These are phyloP conservation scores for Rosa hybrid DNA, from an alignment of 331 rosid genomes.

Conservation along the genomic window DNA sequence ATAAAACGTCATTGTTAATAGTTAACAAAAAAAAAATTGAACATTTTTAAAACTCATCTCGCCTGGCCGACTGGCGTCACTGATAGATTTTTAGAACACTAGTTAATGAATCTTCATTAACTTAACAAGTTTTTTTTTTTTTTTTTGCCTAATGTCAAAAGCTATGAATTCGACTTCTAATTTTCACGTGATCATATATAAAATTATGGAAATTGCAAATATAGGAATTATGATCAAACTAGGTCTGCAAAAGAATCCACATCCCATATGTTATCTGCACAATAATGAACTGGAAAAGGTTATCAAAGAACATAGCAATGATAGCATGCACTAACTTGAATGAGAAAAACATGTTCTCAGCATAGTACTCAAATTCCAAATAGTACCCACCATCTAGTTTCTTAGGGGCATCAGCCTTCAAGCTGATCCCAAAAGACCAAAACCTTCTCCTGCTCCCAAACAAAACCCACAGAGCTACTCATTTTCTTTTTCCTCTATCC, in stretches of 20 bases:
- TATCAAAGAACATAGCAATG: not conserved
- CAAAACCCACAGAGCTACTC: not conserved
- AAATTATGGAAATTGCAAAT: not conserved
- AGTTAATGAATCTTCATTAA: not conserved
- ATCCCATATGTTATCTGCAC: not conserved
- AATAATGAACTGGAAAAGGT: not conserved
- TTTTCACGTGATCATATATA: not conserved
- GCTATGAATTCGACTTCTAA: not conserved
- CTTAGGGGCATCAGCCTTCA: constrained; percentile 3
- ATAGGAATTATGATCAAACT: not conserved
- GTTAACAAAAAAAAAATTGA: too few species aligned
- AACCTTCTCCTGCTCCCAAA: constrained; percentile 6
- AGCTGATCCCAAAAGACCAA: not conserved
- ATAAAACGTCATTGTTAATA: not conserved
- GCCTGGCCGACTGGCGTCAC: too few species aligned
- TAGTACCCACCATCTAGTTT: constrained; percentile 4
- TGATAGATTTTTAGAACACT: too few species aligned
- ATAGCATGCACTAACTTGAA: not conserved
- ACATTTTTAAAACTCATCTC: too few species aligned
- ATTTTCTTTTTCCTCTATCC: not conserved
- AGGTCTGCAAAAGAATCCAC: not conserved
- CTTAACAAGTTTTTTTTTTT: not conserved
- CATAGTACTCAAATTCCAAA: not conserved
- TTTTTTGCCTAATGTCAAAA: not conserved
- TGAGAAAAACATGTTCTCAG: constrained; percentile 3